These are phyloP conservation scores for Cercospora sp. DNA, from an alignment of 2,329 filamentous ascomycete genomes.

Conservation along the genomic window DNA sequence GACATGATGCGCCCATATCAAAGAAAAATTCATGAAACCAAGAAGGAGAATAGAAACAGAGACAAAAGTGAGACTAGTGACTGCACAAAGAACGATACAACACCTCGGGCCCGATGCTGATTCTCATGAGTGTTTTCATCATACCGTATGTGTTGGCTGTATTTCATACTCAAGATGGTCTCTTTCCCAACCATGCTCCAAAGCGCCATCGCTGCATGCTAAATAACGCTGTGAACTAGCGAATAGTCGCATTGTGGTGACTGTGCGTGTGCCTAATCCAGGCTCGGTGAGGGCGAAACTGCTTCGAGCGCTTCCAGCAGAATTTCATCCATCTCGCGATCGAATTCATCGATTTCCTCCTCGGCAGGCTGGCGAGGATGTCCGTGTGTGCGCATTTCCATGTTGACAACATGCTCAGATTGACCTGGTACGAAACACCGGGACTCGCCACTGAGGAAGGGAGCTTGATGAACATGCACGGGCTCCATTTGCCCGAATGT, in stretches of 20 bases:
- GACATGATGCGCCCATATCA: slow-evolving; percentile 15
- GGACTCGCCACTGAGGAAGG: background rate
- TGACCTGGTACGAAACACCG: background rate
- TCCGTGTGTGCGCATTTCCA: background rate
- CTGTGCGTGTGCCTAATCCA: slow-evolving; percentile 5
- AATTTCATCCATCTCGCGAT: slow-evolving; percentile 5
- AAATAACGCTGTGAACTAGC: slow-evolving; percentile 15
- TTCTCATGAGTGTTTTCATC: background rate
- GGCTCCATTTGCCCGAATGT: slow-evolving; percentile 1
- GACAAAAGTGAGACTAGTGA: slow-evolving; percentile 19
- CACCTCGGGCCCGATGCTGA: slow-evolving; percentile 3
- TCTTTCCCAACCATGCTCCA: background rate
- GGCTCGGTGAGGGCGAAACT: background rate
- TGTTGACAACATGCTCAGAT: background rate
- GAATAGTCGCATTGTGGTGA: slow-evolving; percentile 3
- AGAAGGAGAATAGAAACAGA: slow-evolving; percentile 24
- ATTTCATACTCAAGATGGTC: slow-evolving; percentile 11
- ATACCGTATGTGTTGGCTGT: slow-evolving; percentile 7
- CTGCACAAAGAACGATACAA: slow-evolving; percentile 3
- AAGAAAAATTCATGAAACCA: slow-evolving; percentile 15
- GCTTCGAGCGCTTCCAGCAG: slow-evolving; percentile 11
- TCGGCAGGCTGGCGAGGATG: background rate
- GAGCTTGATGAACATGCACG: background rate
- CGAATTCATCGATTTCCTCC: slow-evolving; percentile 8
- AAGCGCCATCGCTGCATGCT: slow-evolving; percentile 29